Evolutionary conservation across 495 filamentous ascomycete genomes (phyloP).

Genomic region (Niebla homalea): DNA sequence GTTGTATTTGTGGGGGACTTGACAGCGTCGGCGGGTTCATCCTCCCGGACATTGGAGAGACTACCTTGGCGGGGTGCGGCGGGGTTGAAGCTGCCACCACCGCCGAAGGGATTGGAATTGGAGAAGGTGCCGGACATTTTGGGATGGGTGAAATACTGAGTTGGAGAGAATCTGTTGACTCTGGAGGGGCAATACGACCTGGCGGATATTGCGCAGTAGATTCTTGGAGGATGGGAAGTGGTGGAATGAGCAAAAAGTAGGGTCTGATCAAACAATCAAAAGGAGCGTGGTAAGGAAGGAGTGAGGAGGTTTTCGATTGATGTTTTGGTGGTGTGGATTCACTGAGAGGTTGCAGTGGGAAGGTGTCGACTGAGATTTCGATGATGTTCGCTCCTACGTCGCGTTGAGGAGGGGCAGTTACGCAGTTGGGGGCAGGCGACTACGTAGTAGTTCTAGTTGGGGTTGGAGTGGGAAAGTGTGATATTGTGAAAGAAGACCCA

Average conservation of each 20-base stretch:
- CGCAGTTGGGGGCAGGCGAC: neutral
- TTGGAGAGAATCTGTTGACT: neutral
- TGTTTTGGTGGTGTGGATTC: neutral
- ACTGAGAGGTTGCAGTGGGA: neutral
- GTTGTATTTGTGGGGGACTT: conserved; percentile 45
- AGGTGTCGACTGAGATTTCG: neutral
- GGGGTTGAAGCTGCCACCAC: conserved; percentile 18
- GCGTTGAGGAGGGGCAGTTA: conserved; percentile 1
- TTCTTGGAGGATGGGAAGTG: neutral
- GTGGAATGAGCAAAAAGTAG: neutral
- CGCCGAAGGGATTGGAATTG: conserved; percentile 43
- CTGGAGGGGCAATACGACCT: neutral
- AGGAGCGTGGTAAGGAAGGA: conserved; percentile 1
- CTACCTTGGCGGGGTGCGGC: conserved; percentile 24
- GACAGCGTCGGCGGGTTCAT: conserved; percentile 48
- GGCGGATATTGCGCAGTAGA: neutral
- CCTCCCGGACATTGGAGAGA: conserved; percentile 44
- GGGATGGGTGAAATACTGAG: neutral
- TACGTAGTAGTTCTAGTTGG: too few relatives aligned
- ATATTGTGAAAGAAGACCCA: neutral
- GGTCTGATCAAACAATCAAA: neutral
- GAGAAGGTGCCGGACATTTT: conserved; percentile 46
- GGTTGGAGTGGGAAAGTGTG: neutral
- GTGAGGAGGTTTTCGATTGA: neutral
- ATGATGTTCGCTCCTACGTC: neutral